These are phyloP conservation scores for Arachis hypogaea DNA, from an alignment of 306 rosid genomes.

Conservation along the genomic window DNA sequence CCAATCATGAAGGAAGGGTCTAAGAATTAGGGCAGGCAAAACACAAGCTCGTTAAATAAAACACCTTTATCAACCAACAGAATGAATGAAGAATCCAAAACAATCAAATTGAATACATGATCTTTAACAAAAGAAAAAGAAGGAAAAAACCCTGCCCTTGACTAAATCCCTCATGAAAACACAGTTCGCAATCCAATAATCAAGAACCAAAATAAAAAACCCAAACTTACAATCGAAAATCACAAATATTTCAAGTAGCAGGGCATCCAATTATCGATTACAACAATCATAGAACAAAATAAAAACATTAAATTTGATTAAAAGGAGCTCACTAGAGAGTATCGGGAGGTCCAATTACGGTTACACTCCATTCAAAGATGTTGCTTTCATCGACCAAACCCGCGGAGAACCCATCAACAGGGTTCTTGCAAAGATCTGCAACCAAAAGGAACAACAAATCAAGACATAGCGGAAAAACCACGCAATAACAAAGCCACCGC, in stretches of 20 bases:
- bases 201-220: constrained; percentile 25
- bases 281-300: not conserved
- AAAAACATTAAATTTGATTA: not conserved
- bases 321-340: constrained; percentile 77
- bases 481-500: constrained; percentile 24
- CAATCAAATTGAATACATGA: constrained; percentile 9
- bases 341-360: constrained; percentile 98
- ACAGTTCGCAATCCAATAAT: not conserved
- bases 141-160: constrained; percentile 18
- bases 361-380: constrained; percentile 98
- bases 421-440: constrained; percentile 94
- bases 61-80: not conserved
- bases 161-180: constrained; percentile 24
- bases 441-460: constrained; percentile 16
- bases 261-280: not conserved
- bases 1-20: not conserved
- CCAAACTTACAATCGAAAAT: constrained; percentile 27
- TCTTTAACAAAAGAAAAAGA: not conserved
- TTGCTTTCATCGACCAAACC: constrained; percentile 90
- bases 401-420: constrained; percentile 96
- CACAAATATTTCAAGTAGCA: not conserved
- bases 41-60: not conserved
- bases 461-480: constrained; percentile 35
- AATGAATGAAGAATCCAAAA: constrained; percentile 16
- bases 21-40: constrained; percentile 20